These are phyloP conservation scores for Suillus cothurnatus DNA, from an alignment of 768 basidiomycete genomes.

Conservation along the genomic window DNA sequence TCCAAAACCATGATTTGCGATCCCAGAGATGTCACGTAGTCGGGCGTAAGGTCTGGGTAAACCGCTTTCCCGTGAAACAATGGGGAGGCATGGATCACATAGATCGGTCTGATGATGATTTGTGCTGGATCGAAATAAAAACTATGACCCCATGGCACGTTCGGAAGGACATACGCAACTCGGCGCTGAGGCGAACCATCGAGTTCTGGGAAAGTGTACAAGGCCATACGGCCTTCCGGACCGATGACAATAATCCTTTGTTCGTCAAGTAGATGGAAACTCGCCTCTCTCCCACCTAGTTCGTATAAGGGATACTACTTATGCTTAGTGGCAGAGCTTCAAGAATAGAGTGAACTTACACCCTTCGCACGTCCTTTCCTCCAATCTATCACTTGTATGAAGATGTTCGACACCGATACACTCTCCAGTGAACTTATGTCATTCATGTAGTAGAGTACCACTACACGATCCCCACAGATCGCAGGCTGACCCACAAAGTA, in stretches of 20 bases:
- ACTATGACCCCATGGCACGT: neutral
- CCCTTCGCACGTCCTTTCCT: neutral
- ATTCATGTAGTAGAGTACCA: neutral
- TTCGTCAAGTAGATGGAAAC: neutral
- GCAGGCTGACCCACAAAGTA: neutral
- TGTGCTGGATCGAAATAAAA: neutral
- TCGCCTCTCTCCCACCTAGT: neutral
- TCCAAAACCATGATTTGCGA: neutral
- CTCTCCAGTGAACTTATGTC: neutral
- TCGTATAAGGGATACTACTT: neutral
- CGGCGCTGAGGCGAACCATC: neutral
- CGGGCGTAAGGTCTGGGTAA: neutral
- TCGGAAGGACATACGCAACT: neutral
- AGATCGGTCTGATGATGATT: neutral
- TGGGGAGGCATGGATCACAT: neutral
- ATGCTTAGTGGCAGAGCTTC: neutral
- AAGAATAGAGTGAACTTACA: neutral
- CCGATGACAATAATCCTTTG: neutral
- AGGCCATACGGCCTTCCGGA: neutral
- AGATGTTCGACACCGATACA: neutral
- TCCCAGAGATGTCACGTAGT: neutral
- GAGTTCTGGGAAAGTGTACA: neutral
- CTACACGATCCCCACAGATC: neutral
- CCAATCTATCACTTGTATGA: constrained; percentile 4
- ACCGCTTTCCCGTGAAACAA: neutral